Evolutionary conservation across 164 flowering plant species (phyloP), one percentile per base, ranked within the genome.

Genomic region (Malania oleifera): DNA sequence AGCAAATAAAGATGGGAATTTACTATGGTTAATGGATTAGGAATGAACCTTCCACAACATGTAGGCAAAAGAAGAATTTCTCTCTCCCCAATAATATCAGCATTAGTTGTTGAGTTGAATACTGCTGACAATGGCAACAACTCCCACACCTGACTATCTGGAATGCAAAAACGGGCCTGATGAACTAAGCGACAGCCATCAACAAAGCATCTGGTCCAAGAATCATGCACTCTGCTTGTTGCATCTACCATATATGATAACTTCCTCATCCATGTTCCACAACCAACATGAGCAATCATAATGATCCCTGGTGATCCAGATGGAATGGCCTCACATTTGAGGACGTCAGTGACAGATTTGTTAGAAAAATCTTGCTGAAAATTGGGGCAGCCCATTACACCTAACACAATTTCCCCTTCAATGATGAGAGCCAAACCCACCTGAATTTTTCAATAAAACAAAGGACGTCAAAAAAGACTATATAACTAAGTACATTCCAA

Each of bases 351-450:
- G 28, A 53, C 28, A 20, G 72, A 58, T 44, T 62, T 60, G 29
- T 48, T 39, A 48, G 70, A 65, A 59, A 28, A 22, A 27, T 69
- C 75, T 9, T 59, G 73, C 52, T 49, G 67, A 97, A 97, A 87
- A 62, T 87, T 89, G 34, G 97, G 97, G 62, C 95, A 89, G 38
- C 97, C 97, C 96, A 93, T 89, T 52, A 83, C 83, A 50, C 97
- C 95, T 63, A 86, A 51, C 10, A 78, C 87, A 73, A 84, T 74
- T 58, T 87, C 75, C 60, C 92, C 95, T 52, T 89, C 87, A 61
- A 87, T 89, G 9, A 90, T 73, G 64, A 90, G 91, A 64, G 97
- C 90, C 83, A 89, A 73, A 13, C 97, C 97, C 15, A 92, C 96
- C 98, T 89, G 78, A 66, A 74, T 51, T 58, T 55, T 3, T 0